Base-by-base conservation (phyloP, 2,329 filamentous ascomycete genomes). In the Penicillium sp. region DNA sequence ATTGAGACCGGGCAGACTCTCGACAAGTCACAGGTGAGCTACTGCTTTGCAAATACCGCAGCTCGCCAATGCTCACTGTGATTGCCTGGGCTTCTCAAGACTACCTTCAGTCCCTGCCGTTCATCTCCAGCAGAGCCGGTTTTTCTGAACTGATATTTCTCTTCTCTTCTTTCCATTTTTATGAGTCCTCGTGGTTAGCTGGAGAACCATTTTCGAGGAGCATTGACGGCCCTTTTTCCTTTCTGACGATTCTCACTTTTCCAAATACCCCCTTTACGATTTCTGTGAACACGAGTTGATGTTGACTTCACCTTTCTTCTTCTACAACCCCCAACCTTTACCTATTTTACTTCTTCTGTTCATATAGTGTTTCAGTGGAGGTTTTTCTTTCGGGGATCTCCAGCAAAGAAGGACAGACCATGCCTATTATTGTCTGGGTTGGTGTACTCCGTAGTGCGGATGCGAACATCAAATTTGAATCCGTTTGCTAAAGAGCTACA, bases 201-300 rank as follows among this genome's bases (percentile, higher is more conserved):
- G 68, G 60, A 69, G 65, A 67, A 60, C 60, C 64, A 52, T 48
- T 54, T 59, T 63, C 28, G 55, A 55, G 63, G 62, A 68, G 62
- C 64, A 68, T 28, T 28, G 65, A 67, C 63, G 67, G 67, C 59
- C 58, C 26, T 54, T 66, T 64, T 65, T n/a, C n/a, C 19, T 37
- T 30, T 19, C 4, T 38, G 37, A 65, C 58, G 65, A 63, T 25
- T 30, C 42, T 58, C 38, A 58, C 55, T 53, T 60, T 68, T 68
- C 51, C 62, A 67, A 72, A 75, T 75, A 75, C 71, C 72, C 73
- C 71, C 60, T 63, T 70, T 66, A 73, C 59, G 66, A 69, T 54
- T 67, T 70, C 51, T 66, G 64, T 65, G 65, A 63, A 69, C 68
- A 76, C 59, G 73, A 76, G 68, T 72, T 73, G 66, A 75, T 67